These are phyloP conservation scores for Pseudohyphozyma bogoriensis DNA, from an alignment of 768 basidiomycete genomes.

Conservation along the genomic window DNA sequence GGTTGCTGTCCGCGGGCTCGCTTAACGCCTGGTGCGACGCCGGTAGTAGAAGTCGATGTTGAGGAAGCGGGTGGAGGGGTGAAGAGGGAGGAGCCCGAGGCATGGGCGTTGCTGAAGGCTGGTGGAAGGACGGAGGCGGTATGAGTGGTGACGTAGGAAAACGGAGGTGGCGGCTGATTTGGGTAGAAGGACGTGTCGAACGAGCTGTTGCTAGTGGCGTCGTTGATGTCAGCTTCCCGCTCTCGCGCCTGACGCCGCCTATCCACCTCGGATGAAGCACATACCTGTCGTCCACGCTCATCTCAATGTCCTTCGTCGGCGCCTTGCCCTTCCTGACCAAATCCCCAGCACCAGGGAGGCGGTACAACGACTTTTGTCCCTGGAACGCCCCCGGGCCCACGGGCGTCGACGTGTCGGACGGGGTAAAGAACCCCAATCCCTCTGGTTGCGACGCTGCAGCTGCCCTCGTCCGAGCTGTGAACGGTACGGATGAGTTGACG, in stretches of 20 bases:
- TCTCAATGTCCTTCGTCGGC: slow-evolving; percentile 5
- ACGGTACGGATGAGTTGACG: background rate
- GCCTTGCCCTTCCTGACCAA: background rate
- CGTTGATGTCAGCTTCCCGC: too few relatives aligned
- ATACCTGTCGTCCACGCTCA: slow-evolving; percentile 14
- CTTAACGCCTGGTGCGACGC: slow-evolving; percentile 24
- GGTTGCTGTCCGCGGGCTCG: slow-evolving; percentile 14
- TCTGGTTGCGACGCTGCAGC: background rate
- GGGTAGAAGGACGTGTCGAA: slow-evolving; percentile 27
- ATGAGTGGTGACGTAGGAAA: slow-evolving; percentile 6
- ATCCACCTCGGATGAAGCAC: background rate
- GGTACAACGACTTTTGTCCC: too few relatives aligned
- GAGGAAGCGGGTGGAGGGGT: slow-evolving; percentile 6
- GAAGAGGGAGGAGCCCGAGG: slow-evolving; percentile 4
- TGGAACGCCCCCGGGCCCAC: background rate
- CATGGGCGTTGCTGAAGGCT: background rate
- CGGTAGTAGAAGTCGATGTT: background rate
- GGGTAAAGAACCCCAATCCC: slow-evolving; percentile 11
- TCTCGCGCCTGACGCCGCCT: background rate
- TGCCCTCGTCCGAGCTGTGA: too few relatives aligned
- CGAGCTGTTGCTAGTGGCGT: background rate
- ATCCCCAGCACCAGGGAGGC: too few relatives aligned
- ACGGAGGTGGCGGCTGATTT: background rate
- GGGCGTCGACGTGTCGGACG: background rate
- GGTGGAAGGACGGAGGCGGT: background rate